Percentiles rank a stretch among this genome's conserved stretches.
These are phyloP conservation scores for Pythium folliculosum DNA, from an alignment of 352 stramenopile species.

Conservation along the genomic window DNA sequence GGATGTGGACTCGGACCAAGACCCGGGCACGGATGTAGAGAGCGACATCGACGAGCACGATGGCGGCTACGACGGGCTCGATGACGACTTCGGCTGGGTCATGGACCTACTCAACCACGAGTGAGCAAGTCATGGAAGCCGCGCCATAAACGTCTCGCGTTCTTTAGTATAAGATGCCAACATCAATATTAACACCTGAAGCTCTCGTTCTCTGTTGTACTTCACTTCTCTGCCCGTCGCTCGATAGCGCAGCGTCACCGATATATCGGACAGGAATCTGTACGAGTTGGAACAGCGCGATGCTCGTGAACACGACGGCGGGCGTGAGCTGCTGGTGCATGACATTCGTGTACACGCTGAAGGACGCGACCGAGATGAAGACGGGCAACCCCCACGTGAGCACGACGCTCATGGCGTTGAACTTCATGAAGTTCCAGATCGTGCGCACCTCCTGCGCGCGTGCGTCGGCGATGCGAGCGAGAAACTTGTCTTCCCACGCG, in stretches of 20 bases:
- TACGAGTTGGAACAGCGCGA: neutral
- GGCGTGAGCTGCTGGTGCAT: neutral
- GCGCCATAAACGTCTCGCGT: no score
- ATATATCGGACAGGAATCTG: neutral
- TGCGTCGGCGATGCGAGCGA: neutral
- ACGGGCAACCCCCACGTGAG: neutral
- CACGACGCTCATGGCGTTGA: neutral
- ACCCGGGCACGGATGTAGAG: no score
- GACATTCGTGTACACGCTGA: neutral
- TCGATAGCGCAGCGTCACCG: neutral
- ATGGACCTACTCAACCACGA: no score
- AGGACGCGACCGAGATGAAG: neutral
- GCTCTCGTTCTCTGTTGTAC: no score
- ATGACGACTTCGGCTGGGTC: no score
- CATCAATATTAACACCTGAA: no score
- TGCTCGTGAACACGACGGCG: neutral
- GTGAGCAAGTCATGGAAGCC: no score
- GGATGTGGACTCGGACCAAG: no score
- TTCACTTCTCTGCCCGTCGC: no score
- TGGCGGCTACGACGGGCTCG: no score
- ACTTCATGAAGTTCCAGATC: neutral
- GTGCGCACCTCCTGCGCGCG: neutral
- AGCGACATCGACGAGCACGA: no score
- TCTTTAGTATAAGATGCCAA: no score
- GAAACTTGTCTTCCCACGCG: constrained; percentile 58